These are phyloP conservation scores for Boletus subcaerulescens DNA, from an alignment of 768 basidiomycete genomes.

Conservation along the genomic window DNA sequence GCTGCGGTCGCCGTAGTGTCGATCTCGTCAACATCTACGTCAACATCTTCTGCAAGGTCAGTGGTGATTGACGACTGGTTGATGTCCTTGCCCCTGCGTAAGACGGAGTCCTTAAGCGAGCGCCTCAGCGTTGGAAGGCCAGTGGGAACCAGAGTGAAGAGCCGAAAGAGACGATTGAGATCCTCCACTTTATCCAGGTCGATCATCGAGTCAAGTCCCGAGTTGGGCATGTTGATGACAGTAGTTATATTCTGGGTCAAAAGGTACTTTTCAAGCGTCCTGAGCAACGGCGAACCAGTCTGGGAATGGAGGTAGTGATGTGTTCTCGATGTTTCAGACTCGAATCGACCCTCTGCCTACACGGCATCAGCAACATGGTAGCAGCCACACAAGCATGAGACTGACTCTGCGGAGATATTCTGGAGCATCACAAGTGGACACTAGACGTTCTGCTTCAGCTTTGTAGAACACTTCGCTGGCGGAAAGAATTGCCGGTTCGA, in stretches of 20 bases:
- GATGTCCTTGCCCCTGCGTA: constrained; percentile 72
- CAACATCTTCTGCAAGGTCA: constrained; percentile 36
- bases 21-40: constrained; percentile 35
- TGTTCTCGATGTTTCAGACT: constrained; percentile 79
- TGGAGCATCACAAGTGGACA: constrained; percentile 74
- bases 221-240: constrained; percentile 75
- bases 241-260: constrained; percentile 73
- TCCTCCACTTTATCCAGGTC: constrained; percentile 76
- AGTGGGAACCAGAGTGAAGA: constrained; percentile 64
- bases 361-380: constrained; percentile 12
- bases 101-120: constrained; percentile 69
- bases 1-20: constrained; percentile 32
- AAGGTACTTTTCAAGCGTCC: constrained; percentile 75
- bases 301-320: constrained; percentile 82
- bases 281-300: constrained; percentile 64
- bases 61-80: constrained; percentile 57
- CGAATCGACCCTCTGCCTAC: constrained; percentile 78
- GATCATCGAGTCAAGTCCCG: constrained; percentile 86
- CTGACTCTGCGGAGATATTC: constrained; percentile 79
- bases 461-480: constrained; percentile 81
- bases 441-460: constrained; percentile 64
- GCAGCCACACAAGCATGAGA: constrained; percentile 7
- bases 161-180: constrained; percentile 71
- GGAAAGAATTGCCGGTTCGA: constrained; percentile 78
- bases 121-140: constrained; percentile 66